Evolutionary conservation across 495 filamentous ascomycete species (phyloP).

Genomic region (Lindgomyces ingoldianus): DNA sequence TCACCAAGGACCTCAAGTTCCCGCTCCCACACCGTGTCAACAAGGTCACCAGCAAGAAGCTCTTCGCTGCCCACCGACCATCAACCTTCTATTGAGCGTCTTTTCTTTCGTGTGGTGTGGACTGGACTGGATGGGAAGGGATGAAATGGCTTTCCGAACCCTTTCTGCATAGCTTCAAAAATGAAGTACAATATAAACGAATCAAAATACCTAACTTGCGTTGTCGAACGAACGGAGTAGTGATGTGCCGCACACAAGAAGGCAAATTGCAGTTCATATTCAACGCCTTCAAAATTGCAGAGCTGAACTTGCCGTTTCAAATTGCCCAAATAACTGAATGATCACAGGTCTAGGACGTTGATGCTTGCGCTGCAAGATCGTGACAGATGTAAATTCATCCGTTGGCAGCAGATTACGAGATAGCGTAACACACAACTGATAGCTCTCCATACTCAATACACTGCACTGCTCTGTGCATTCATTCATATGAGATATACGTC

Average conservation of each 20-base stretch:
- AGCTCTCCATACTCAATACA: no score
- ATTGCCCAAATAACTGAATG: no score
- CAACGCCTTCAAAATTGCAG: no score
- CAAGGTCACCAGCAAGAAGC: constrained; percentile 75
- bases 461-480: no score
- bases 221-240: no score
- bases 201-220: constrained; percentile 40
- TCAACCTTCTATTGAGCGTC: constrained; percentile 69
- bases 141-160: constrained; percentile 27
- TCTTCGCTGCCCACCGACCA: constrained; percentile 88
- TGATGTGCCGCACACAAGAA: no score
- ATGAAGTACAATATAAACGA: constrained; percentile 36
- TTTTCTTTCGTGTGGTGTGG: constrained; percentile 33
- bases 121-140: constrained; percentile 30
- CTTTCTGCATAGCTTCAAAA: constrained; percentile 38
- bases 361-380: background rate
- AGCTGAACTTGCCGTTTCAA: no score
- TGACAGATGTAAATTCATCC: no score
- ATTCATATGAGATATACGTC: no score
- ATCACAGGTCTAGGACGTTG: background rate
- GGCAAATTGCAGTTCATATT: no score
- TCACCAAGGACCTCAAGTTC: constrained; percentile 94
- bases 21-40: constrained; percentile 93
- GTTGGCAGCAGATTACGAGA: no score
- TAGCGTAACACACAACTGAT: no score